Percentiles rank a stretch among this genome's conserved stretches.
Conservation (phyloP, 2,329 filamentous ascomycete species). For the Paraphoma sp. region DNA sequence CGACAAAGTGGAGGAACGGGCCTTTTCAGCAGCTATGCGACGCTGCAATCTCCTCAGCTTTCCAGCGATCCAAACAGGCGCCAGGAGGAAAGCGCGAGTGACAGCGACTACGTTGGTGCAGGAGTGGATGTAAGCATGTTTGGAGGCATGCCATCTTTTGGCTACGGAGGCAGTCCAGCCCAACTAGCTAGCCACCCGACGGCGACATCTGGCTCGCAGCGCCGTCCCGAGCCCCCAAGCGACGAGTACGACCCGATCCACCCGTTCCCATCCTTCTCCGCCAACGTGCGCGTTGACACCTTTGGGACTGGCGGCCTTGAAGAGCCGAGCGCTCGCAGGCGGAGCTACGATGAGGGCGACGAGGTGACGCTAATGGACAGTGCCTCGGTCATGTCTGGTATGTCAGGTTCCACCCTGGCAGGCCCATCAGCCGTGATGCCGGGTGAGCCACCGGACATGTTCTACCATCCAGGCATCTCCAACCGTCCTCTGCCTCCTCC, state of each 20-base stretch:
- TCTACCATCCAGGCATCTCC: slow-evolving; percentile 86
- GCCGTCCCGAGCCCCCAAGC: slow-evolving; percentile 52
- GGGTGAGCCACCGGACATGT: slow-evolving; percentile 81
- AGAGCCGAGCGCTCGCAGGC: slow-evolving; percentile 71
- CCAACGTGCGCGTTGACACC: slow-evolving; percentile 79
- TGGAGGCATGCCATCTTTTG: slow-evolving; percentile 69
- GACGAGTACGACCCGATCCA: slow-evolving; percentile 58
- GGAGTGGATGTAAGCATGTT: slow-evolving; percentile 76
- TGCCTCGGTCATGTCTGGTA: slow-evolving; percentile 26
- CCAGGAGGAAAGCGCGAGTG: slow-evolving; percentile 52
- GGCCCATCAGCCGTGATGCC: slow-evolving; percentile 42
- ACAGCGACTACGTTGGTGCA: slow-evolving; percentile 69
- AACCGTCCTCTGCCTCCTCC: slow-evolving; percentile 68
- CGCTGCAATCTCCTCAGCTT: slow-evolving; percentile 51
- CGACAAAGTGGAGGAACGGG: slow-evolving; percentile 64
- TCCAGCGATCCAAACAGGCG: slow-evolving; percentile 32
- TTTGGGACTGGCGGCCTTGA: slow-evolving; percentile 89
- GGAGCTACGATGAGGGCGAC: slow-evolving; percentile 93
- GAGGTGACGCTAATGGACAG: slow-evolving; percentile 63
- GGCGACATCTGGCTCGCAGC: slow-evolving; percentile 55
- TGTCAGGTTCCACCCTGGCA: slow-evolving; percentile 33
- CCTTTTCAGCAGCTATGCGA: slow-evolving; percentile 58
- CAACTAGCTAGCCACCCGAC: slow-evolving; percentile 50
- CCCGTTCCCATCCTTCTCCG: slow-evolving; percentile 63
- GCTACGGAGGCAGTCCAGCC: slow-evolving; percentile 63